Base-by-base conservation (phyloP, 257 asterid species). In the Anisodus acutangulus region DNA sequence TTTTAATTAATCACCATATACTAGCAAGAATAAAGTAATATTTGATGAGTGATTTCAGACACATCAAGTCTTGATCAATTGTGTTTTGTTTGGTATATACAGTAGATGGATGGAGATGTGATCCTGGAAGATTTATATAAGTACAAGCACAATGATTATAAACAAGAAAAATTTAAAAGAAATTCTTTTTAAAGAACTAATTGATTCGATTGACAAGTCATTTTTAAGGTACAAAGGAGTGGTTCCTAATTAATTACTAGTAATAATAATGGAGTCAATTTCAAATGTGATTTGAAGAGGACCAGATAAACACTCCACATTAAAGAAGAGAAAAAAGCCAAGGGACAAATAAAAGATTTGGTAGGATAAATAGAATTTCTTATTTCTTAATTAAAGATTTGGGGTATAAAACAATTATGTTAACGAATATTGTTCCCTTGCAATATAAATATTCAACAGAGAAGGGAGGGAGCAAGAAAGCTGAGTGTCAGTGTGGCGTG, bases 401-500 rank as follows among this genome's bases (percentile, higher is more conserved):
- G 35, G 35, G 35, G 35, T 31, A 31, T 31, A 31, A 31, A 31
- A 31, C 1, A 1, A 31, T 31, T 1, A 31, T 31, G 35, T 31
- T 31, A 31, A 1, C 35, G 35, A 31, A 31, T 31, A 31, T 31
- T 31, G 0, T 31, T 31, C 35, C 2, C 35, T 31, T 31, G 35
- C 35, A 31, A 31, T 31, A 31, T 31, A 31, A 31, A 31, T 31
- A 31, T 31, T 31, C 35, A 31, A 31, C 37, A 16, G 41, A 39
- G 57, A 12, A 35, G 82, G 71, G 62, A 57, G 81, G 82, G 84
- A 82, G 83, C 86, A 87, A 85, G 84, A 90, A 85, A 88, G 91
- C 82, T 64, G 88, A 76, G 79, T 86, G 93, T 91, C 92, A 88
- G 94, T 80, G 84, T 86, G 87, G 94, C 92, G 92, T 89, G 95